Conservation (phyloP, 2,329 filamentous ascomycete genomes). For the Sordariomycetes sp. region DNA sequence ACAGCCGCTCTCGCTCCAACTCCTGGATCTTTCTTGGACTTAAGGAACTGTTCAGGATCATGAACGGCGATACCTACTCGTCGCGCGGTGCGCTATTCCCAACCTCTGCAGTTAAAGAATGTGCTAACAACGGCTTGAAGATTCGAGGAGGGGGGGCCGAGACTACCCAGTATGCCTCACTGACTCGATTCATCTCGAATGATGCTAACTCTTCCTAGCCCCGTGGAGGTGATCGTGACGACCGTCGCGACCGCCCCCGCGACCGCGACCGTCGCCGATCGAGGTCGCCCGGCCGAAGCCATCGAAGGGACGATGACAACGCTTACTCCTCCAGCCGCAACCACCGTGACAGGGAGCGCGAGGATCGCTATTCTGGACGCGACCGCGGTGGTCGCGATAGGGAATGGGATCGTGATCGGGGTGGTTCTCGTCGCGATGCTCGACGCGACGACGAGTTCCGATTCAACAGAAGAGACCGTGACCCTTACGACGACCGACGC, state of each 20-base stretch:
- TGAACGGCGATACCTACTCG: slow-evolving; percentile 82
- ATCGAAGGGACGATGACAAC: slow-evolving; percentile 67
- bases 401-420: slow-evolving; percentile 68
- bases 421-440: slow-evolving; percentile 48
- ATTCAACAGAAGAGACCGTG: slow-evolving; percentile 48
- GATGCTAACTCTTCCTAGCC: slow-evolving; percentile 4
- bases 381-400: slow-evolving; percentile 60
- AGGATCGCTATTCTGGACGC: slow-evolving; percentile 77
- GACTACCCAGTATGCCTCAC: slow-evolving; percentile 42
- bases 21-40: slow-evolving; percentile 91
- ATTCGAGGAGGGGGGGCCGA: slow-evolving; percentile 44
- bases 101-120: slow-evolving; percentile 17
- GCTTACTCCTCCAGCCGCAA: slow-evolving; percentile 88
- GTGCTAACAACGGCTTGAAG: too few relatives aligned
- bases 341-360: slow-evolving; percentile 86
- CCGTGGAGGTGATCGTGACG: slow-evolving; percentile 19
- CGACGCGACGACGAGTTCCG: slow-evolving; percentile 57
- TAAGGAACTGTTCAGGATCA: too few relatives aligned
- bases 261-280: slow-evolving; percentile 63
- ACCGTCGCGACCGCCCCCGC: slow-evolving; percentile 22
- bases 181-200: neutral
- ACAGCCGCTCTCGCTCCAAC: slow-evolving; percentile 76
- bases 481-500: slow-evolving; percentile 39
- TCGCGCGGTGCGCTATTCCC: slow-evolving; percentile 54
- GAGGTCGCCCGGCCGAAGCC: slow-evolving; percentile 71